Evolutionary conservation across 169 alveolate species (phyloP).

Genomic region (Plasmodium cynomolgi): DNA sequence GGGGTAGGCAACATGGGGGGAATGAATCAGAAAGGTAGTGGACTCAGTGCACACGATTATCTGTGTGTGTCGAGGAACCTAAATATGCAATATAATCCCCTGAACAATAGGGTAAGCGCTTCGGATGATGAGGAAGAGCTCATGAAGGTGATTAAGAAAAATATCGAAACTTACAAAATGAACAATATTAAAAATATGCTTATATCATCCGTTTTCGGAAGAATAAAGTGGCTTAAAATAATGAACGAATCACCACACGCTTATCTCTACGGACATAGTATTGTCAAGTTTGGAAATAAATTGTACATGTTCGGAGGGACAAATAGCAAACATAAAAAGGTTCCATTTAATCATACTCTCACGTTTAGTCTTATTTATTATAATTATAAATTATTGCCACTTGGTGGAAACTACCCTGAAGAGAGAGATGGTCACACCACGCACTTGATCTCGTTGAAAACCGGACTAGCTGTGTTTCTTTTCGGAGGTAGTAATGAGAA

Average conservation of each 20-base stretch:
- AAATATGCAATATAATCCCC: background rate
- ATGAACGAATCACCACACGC: slow-evolving; percentile 76
- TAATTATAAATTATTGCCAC: slow-evolving; percentile 84
- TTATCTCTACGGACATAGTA: slow-evolving; percentile 84
- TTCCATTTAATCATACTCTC: slow-evolving; percentile 84
- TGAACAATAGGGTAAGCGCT: background rate
- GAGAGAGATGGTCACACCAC: slow-evolving; percentile 89
- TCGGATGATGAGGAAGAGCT: slow-evolving; percentile 69
- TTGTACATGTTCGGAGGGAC: slow-evolving; percentile 91
- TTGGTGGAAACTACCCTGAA: slow-evolving; percentile 87
- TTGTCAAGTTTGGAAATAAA: slow-evolving; percentile 87
- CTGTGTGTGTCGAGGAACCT: slow-evolving; percentile 26
- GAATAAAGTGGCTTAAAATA: slow-evolving; percentile 71
- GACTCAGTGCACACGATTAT: slow-evolving; percentile 5
- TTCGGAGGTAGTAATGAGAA: slow-evolving; percentile 89
- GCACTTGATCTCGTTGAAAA: slow-evolving; percentile 83
- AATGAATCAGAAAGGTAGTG: background rate
- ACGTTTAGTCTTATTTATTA: slow-evolving; percentile 86
- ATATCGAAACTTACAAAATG: slow-evolving; percentile 69
- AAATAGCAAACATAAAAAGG: slow-evolving; percentile 83
- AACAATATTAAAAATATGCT: slow-evolving; percentile 64
- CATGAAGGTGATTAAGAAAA: slow-evolving; percentile 63
- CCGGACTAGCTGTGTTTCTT: slow-evolving; percentile 83
- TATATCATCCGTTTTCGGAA: slow-evolving; percentile 69
- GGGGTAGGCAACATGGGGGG: background rate